Evolutionary conservation across 352 stramenopile genomes (phyloP), one percentile per base, ranked within the genome.

Genomic region (Phytophthora sp.): DNA sequence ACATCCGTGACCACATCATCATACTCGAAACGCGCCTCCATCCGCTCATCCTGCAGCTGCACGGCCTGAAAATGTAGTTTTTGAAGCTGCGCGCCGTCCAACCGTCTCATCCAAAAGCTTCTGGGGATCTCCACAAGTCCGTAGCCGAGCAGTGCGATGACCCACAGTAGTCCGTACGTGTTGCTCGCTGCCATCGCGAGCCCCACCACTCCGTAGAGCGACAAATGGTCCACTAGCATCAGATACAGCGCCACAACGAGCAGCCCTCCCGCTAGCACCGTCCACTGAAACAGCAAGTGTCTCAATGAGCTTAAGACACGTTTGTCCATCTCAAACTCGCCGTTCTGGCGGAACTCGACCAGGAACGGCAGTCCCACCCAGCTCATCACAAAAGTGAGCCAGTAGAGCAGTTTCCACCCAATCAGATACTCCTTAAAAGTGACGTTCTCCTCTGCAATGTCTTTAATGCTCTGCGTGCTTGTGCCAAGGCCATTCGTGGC

Each of bases 291-390:
- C 5, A 90, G 24, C 18, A 92, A 43, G 5, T 54, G 66, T 8
- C 39, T 50, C 1, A 89, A n/a, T 8, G 84, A 84, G 20, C 60
- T 69, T 1, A 68, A 2, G 3, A 88, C 12, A 1, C 75, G 71
- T 20, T 74, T 61, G 15, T 78, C 55, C 9, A 82, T 30, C 17
- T 62, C 52, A 55, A 92, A 91, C 66, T 89, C 81, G 17, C 84
- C 84, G 53, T 77, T 86, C 42, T 85, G 79, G 3, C 65, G 53
- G 46, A 82, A 85, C 66, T 92, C 84, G 37, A 74, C 66, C 15
- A 91, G 62, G n/a, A 89, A 69, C 3, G 84, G 84, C 27, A 92
- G 63, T 24, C 79, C 55, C 28, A 85, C 28, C 81, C 84, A 92
- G 42, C 79, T 85, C 42, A 92, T 64, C 27, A 71, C 5, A 51